Conservation (phyloP, 495 filamentous ascomycete species). For the Lichenothelia convexa region DNA sequence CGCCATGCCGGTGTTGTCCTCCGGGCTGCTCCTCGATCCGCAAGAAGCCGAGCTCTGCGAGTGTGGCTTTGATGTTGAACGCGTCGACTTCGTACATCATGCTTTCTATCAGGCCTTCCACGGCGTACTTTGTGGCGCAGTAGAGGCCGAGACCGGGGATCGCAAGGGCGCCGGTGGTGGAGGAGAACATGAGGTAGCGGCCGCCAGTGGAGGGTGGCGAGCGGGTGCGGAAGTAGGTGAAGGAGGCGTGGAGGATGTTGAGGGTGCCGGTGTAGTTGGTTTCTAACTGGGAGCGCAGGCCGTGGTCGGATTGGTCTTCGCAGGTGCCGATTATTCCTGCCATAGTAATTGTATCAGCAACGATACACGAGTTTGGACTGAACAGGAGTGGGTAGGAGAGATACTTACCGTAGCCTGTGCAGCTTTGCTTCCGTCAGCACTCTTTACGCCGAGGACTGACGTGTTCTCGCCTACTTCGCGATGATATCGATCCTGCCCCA, state of each 20-base stretch:
- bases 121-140: conserved; percentile 90
- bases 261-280: conserved; percentile 92
- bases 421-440: conserved; percentile 24
- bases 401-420: conserved; percentile 56
- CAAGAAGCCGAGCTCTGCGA: conserved; percentile 81
- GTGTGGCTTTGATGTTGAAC: conserved; percentile 79
- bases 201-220: conserved; percentile 43
- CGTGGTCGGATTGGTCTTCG: conserved; percentile 91
- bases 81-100: conserved; percentile 89
- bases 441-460: conserved; percentile 12
- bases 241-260: conserved; percentile 76
- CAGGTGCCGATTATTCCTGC: conserved; percentile 91
- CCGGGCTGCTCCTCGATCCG: conserved; percentile 45
- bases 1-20: conserved; percentile 6
- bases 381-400: no score
- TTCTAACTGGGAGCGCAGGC: conserved; percentile 89
- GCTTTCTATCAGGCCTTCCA: conserved; percentile 84
- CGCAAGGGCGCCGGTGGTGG: conserved; percentile 70
- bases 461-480: no score
- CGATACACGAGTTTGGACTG: conserved; percentile 4
- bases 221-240: conserved; percentile 72
- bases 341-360: conserved; percentile 34
- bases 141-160: conserved; percentile 86
- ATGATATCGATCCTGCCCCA: conserved; percentile 80
- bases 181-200: conserved; percentile 84